A percentile compares a stretch with the other conserved stretches of the same genome.
Conservation (phyloP, 1,284 basidiomycete genomes). For the Microbotryum violaceum region DNA sequence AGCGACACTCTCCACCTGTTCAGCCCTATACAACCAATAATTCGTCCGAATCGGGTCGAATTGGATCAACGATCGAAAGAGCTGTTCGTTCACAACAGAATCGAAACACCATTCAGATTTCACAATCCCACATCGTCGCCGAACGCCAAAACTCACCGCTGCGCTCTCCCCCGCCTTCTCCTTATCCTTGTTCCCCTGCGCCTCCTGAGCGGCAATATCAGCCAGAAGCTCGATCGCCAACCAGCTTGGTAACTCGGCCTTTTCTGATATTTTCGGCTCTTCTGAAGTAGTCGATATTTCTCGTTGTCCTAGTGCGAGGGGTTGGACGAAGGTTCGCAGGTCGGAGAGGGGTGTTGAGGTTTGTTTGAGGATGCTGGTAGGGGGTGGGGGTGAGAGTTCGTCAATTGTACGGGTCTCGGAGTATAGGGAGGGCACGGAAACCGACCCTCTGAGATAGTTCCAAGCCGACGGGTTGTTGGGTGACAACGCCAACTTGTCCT, state of each 20-base stretch:
- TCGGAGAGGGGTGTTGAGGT: slow-evolving; percentile 53
- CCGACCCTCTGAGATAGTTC: slow-evolving; percentile 76
- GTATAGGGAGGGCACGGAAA: slow-evolving; percentile 2
- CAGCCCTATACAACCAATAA: slow-evolving; percentile 14
- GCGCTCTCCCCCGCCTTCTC: slow-evolving; percentile 18
- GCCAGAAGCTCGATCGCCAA: slow-evolving; percentile 81
- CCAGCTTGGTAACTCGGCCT: slow-evolving; percentile 57
- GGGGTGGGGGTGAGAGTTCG: neutral
- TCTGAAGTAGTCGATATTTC: slow-evolving; percentile 30
- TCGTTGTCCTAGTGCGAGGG: slow-evolving; percentile 36
- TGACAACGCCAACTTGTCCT: slow-evolving; percentile 70
- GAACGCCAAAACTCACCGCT: slow-evolving; percentile 5
- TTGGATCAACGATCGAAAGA: slow-evolving; percentile 23
- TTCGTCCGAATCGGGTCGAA: slow-evolving; percentile 27
- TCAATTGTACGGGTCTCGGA: neutral
- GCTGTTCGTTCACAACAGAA: neutral
- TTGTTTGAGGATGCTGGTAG: slow-evolving; percentile 51
- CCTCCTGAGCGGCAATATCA: slow-evolving; percentile 59
- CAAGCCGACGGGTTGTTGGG: slow-evolving; percentile 88
- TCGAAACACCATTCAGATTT: neutral
- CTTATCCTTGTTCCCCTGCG: neutral
- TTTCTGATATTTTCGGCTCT: slow-evolving; percentile 41
- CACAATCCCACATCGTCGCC: neutral
- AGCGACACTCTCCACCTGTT: too few relatives aligned
- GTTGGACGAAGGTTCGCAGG: slow-evolving; percentile 55